Evolutionary conservation across 805 yeast genomes (phyloP).

Genomic region (Sugiyamaella chiloensis): DNA sequence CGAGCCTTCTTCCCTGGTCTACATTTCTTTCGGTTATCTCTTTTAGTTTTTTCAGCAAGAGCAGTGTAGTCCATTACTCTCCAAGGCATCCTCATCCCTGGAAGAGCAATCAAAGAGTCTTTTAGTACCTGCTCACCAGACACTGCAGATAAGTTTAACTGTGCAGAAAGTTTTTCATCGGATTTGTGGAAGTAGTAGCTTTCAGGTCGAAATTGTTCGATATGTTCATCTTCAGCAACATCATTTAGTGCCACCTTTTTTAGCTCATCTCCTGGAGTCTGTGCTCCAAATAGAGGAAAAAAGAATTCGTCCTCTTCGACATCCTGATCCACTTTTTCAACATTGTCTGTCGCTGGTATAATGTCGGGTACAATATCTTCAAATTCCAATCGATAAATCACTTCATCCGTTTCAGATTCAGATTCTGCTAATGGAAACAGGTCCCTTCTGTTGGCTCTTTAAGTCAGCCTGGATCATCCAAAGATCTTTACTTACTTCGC

Average conservation of each 20-base stretch:
- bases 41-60: constrained; percentile 14
- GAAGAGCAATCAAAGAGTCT: constrained; percentile 12
- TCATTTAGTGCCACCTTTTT: constrained; percentile 9
- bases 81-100: constrained; percentile 25
- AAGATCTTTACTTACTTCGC: background rate
- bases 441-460: constrained; percentile 16
- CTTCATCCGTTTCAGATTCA: background rate
- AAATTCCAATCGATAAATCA: constrained; percentile 11
- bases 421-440: constrained; percentile 7
- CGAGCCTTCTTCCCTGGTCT: constrained; percentile 27
- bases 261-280: background rate
- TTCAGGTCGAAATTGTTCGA: constrained; percentile 20
- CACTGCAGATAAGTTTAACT: constrained; percentile 18
- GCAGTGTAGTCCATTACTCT: constrained; percentile 22
- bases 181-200: constrained; percentile 21
- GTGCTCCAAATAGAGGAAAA: constrained; percentile 18
- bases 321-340: background rate
- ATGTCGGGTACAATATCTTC: constrained; percentile 11
- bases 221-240: constrained; percentile 8
- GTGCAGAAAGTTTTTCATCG: constrained; percentile 5
- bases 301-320: constrained; percentile 16
- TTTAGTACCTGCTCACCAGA: constrained; percentile 18
- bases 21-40: constrained; percentile 16
- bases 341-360: background rate
- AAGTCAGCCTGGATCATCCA: too few species aligned